phyloP scores from a whole-genome alignment of 805 yeast genomes.

The Zygotorulaspora sp. region DNA sequence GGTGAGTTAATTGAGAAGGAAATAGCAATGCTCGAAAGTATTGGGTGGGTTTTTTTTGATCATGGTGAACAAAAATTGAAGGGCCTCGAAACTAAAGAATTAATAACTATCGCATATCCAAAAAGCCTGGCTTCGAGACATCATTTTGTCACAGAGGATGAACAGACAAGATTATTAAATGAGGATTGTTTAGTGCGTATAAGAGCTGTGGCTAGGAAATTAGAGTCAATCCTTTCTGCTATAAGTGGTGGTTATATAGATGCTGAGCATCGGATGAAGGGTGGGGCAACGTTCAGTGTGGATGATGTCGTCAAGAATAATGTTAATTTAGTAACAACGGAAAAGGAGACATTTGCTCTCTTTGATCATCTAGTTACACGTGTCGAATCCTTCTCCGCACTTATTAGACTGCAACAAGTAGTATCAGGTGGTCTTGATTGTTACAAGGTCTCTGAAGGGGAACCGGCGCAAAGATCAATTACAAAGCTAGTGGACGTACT shows the following conservation, averaged over 20 bases:
- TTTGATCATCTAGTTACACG: constrained; percentile 66
- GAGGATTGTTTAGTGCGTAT: constrained; percentile 46
- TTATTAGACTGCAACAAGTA: constrained; percentile 42
- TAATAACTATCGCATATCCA: constrained; percentile 76
- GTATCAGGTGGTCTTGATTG: constrained; percentile 20
- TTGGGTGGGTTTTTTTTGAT: constrained; percentile 63
- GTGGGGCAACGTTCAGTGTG: constrained; percentile 6
- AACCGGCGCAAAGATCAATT: constrained; percentile 13
- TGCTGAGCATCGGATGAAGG: constrained; percentile 11
- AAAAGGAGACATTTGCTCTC: constrained; percentile 47
- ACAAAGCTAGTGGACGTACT: constrained; percentile 31
- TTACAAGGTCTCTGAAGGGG: constrained; percentile 13
- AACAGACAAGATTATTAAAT: constrained; percentile 29
- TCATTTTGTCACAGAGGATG: constrained; percentile 40
- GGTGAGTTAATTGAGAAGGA: constrained; percentile 64
- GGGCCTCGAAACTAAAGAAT: constrained; percentile 91
- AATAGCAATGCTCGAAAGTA: constrained; percentile 55
- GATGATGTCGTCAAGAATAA: constrained; percentile 11
- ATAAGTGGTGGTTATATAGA: constrained; percentile 41
- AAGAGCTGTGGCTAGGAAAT: constrained; percentile 49
- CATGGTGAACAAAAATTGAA: constrained; percentile 87
- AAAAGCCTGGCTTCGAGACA: constrained; percentile 55
- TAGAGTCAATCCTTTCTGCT: constrained; percentile 55
- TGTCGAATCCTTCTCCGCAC: constrained; percentile 55
- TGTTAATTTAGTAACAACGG: constrained; percentile 17